Percentiles rank a stretch among this genome's conserved stretches.
phyloP scores from a whole-genome alignment of 257 asterid genomes.

The Solanum appendiculatum region DNA sequence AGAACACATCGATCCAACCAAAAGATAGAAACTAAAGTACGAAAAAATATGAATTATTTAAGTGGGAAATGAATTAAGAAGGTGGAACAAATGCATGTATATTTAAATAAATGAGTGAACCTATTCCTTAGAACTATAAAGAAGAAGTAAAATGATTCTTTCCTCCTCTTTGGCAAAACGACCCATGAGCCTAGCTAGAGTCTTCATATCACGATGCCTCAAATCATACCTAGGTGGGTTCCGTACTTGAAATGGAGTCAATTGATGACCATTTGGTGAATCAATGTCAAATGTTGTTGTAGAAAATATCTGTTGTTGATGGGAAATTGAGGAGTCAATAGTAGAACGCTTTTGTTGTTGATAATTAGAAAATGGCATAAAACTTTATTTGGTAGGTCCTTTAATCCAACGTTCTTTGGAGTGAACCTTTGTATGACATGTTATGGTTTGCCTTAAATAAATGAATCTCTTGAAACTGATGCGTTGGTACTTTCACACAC shows the following conservation, averaged over 20 bases:
- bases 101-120: background rate
- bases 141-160: too few species aligned
- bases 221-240: background rate
- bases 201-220: background rate
- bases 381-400: too few species aligned
- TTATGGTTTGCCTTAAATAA: too few species aligned
- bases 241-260: background rate
- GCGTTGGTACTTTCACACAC: too few species aligned
- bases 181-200: background rate
- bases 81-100: background rate
- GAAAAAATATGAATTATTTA: background rate
- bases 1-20: background rate
- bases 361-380: too few species aligned
- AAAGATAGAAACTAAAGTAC: background rate
- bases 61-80: background rate
- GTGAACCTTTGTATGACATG: too few species aligned
- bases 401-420: too few species aligned
- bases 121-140: background rate
- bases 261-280: background rate
- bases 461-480: too few species aligned
- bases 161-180: background rate
- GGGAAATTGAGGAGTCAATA: too few species aligned
- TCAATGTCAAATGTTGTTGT: too few species aligned
- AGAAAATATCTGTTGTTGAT: too few species aligned
- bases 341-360: too few species aligned